Percentiles rank a stretch among this genome's conserved stretches.
Evolutionary conservation across 352 stramenopile genomes (phyloP).

Genomic region (Phytophthora vignae): DNA sequence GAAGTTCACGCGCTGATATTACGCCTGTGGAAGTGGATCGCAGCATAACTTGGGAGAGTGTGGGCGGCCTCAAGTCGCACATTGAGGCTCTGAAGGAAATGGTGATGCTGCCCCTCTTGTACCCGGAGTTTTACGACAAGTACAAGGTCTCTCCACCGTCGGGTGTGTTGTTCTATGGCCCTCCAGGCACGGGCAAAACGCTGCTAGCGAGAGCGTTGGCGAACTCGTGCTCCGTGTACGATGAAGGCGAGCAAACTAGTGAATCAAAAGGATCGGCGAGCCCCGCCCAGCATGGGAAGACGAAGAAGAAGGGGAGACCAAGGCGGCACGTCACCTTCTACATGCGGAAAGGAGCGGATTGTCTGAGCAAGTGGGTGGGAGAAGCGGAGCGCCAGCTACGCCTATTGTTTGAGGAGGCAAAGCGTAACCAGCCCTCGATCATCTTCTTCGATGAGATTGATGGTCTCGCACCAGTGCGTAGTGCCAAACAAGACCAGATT

Average conservation of each 20-base stretch:
- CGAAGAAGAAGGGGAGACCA: slow-evolving; percentile 26
- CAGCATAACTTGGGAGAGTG: slow-evolving; percentile 86
- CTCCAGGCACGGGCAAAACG: slow-evolving; percentile 94
- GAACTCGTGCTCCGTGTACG: slow-evolving; percentile 78
- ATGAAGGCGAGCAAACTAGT: slow-evolving; percentile 20
- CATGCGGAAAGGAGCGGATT: slow-evolving; percentile 94
- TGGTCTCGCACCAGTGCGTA: slow-evolving; percentile 91
- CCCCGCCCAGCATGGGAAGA: slow-evolving; percentile 2
- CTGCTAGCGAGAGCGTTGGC: slow-evolving; percentile 89
- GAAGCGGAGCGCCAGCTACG: slow-evolving; percentile 92
- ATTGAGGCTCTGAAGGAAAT: slow-evolving; percentile 94
- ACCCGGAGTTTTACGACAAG: slow-evolving; percentile 93
- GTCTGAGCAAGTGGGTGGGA: slow-evolving; percentile 93
- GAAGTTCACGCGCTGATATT: slow-evolving; percentile 75
- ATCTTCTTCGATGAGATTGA: slow-evolving; percentile 97
- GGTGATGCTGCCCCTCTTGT: slow-evolving; percentile 93
- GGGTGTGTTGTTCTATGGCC: slow-evolving; percentile 91
- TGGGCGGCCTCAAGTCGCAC: slow-evolving; percentile 87
- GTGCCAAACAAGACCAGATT: slow-evolving; percentile 94
- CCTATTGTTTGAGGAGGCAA: slow-evolving; percentile 92
- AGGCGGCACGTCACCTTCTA: slow-evolving; percentile 92
- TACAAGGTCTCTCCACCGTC: slow-evolving; percentile 87
- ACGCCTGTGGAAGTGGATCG: slow-evolving; percentile 83
- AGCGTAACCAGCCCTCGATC: slow-evolving; percentile 91
- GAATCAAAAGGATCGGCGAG: background rate